Percentiles rank a stretch among this genome's conserved stretches.
Evolutionary conservation across 1,284 basidiomycete genomes (phyloP).

Genomic region (Ustanciosporium gigantosporum): DNA sequence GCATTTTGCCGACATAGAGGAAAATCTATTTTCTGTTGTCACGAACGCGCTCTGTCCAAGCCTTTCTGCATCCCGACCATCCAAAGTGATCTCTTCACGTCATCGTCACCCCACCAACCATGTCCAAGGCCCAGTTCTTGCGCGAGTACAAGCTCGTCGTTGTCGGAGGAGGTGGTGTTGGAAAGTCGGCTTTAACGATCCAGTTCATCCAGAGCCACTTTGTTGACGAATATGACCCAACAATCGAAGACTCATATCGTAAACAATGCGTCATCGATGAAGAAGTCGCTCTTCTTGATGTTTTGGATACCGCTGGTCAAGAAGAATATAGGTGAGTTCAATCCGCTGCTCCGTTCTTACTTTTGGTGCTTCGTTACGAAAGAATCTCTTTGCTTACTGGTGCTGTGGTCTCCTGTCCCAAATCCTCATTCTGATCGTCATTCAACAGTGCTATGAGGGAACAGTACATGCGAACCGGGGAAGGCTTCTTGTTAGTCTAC

Average conservation of each 20-base stretch:
- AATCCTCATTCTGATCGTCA: background rate
- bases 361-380: too few species aligned
- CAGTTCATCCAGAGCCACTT: slow-evolving; percentile 94
- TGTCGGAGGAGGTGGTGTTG: slow-evolving; percentile 95
- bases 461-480: slow-evolving; percentile 96
- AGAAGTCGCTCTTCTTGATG: slow-evolving; percentile 93
- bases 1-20: too few species aligned
- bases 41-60: too few species aligned
- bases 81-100: too few species aligned
- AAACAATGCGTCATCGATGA: slow-evolving; percentile 76
- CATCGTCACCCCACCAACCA: too few species aligned
- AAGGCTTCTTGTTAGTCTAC: slow-evolving; percentile 98
- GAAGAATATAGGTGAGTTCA: slow-evolving; percentile 87
- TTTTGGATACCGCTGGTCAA: slow-evolving; percentile 97
- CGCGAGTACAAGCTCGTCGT: slow-evolving; percentile 69
- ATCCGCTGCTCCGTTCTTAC: background rate
- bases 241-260: slow-evolving; percentile 72
- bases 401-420: background rate
- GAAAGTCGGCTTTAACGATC: slow-evolving; percentile 94
- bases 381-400: background rate
- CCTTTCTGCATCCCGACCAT: too few species aligned
- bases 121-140: slow-evolving; percentile 70
- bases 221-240: slow-evolving; percentile 97
- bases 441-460: slow-evolving; percentile 88
- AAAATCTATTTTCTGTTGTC: too few species aligned